phyloP scores from a whole-genome alignment of 192 early-diverging fungal species.

The Coemansia sp. region DNA sequence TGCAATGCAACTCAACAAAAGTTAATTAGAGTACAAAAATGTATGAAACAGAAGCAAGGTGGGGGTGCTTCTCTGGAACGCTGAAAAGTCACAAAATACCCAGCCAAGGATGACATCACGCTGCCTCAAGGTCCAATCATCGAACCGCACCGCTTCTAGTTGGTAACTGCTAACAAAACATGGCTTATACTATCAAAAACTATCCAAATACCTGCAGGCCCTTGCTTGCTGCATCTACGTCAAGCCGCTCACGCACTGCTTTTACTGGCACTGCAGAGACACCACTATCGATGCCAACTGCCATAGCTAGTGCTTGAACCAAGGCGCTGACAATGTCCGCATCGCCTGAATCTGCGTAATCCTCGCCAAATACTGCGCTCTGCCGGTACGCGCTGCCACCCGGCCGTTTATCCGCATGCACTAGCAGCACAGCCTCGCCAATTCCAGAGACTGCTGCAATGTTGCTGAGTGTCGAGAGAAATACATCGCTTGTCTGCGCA shows the following conservation, averaged over 20 bases:
- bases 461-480: conserved; percentile 26
- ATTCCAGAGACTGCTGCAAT: conserved; percentile 22
- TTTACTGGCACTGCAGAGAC: neutral
- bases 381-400: conserved; percentile 35
- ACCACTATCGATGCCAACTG: neutral
- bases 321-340: conserved; percentile 17
- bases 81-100: neutral
- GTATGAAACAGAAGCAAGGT: neutral
- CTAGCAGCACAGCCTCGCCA: conserved; percentile 14
- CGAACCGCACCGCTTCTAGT: neutral
- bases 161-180: neutral
- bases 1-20: neutral
- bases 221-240: conserved; percentile 14
- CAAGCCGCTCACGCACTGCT: conserved; percentile 26
- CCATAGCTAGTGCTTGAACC: conserved; percentile 10
- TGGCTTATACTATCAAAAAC: neutral
- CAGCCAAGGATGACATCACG: neutral
- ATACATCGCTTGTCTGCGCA: conserved; percentile 30
- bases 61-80: neutral
- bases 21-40: neutral
- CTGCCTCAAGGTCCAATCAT: neutral
- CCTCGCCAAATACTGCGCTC: conserved; percentile 36
- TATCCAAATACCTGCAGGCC: conserved; percentile 1
- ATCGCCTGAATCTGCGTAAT: conserved; percentile 33
- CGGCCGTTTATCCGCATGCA: conserved; percentile 42